Conservation (phyloP, 345 rosid species). For the Clarkia xantiana region DNA sequence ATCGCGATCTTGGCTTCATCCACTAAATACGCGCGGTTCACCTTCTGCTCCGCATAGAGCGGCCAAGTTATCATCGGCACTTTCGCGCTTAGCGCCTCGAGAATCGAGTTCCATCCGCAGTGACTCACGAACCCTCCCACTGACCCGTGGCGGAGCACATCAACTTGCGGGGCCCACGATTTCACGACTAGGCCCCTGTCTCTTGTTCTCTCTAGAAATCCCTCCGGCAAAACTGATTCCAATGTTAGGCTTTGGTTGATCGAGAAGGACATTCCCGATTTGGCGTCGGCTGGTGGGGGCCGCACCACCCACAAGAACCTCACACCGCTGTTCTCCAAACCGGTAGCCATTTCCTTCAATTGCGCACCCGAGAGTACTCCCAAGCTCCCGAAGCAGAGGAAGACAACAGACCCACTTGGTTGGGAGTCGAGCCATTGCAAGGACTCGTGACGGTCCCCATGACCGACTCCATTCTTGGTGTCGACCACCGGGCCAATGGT, state of each 20-base stretch:
- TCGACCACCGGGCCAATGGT: slow-evolving; percentile 3
- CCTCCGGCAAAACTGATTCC: slow-evolving; percentile 1
- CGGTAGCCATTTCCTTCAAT: slow-evolving; percentile 8
- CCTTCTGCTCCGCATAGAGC: slow-evolving; percentile 9
- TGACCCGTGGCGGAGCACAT: slow-evolving; percentile 3
- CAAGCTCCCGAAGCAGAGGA: slow-evolving; percentile 8
- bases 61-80: slow-evolving; percentile 8
- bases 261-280: neutral
- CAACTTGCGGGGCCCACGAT: slow-evolving; percentile 7
- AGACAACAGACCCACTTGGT: slow-evolving; percentile 5
- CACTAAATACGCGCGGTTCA: slow-evolving; percentile 4
- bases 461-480: neutral
- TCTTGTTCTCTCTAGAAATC: slow-evolving; percentile 9
- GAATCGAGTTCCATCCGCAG: slow-evolving; percentile 9
- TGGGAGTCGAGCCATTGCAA: slow-evolving; percentile 8
- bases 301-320: slow-evolving; percentile 12
- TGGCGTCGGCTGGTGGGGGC: neutral
- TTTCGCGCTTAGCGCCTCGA: slow-evolving; percentile 1
- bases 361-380: slow-evolving; percentile 6
- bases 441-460: neutral
- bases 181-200: slow-evolving; percentile 7
- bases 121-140: slow-evolving; percentile 10
- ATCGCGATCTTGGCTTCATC: slow-evolving; percentile 1
- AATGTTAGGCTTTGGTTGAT: neutral
- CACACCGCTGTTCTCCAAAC: slow-evolving; percentile 7